phyloP scores from a whole-genome alignment of 371 early-diverging fungal genomes.

The Batrachochytrium dendrobatidis region DNA sequence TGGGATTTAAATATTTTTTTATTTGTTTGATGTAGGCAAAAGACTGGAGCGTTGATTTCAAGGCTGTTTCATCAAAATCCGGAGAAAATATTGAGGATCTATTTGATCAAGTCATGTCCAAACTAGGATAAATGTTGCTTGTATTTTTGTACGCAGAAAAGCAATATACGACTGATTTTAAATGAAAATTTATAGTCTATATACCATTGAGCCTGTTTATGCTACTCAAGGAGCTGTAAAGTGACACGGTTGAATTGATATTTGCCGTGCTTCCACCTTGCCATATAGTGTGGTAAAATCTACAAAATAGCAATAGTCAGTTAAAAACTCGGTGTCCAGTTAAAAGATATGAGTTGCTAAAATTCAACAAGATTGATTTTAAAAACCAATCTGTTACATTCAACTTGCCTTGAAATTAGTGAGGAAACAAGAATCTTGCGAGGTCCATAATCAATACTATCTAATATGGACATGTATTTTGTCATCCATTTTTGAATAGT shows the following conservation, averaged over 20 bases:
- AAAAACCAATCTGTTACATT: not conserved
- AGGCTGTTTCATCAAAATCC: slow-evolving; percentile 38
- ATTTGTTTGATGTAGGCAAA: slow-evolving; percentile 18
- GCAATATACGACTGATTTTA: not conserved
- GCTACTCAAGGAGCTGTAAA: not conserved
- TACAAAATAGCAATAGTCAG: not conserved
- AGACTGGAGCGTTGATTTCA: slow-evolving; percentile 39
- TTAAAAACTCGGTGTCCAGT: too few species aligned
- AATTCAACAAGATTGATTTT: too few species aligned
- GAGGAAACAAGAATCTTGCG: slow-evolving; percentile 27
- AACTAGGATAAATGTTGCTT: not conserved
- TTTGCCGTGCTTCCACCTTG: slow-evolving; percentile 7
- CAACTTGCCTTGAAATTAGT: slow-evolving; percentile 37
- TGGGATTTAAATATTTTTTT: not conserved
- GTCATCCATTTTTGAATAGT: slow-evolving; percentile 36
- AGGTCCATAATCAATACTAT: slow-evolving; percentile 31
- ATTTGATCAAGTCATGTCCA: slow-evolving; percentile 22
- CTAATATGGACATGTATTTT: slow-evolving; percentile 32
- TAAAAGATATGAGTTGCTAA: not conserved
- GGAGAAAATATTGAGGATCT: slow-evolving; percentile 37
- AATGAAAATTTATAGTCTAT: not conserved
- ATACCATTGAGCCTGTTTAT: not conserved
- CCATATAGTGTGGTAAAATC: slow-evolving; percentile 17
- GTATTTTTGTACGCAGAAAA: not conserved
- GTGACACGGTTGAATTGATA: not conserved